Base-by-base conservation (phyloP, 768 basidiomycete species). In the Lanmaoa pseudosensibilis region DNA sequence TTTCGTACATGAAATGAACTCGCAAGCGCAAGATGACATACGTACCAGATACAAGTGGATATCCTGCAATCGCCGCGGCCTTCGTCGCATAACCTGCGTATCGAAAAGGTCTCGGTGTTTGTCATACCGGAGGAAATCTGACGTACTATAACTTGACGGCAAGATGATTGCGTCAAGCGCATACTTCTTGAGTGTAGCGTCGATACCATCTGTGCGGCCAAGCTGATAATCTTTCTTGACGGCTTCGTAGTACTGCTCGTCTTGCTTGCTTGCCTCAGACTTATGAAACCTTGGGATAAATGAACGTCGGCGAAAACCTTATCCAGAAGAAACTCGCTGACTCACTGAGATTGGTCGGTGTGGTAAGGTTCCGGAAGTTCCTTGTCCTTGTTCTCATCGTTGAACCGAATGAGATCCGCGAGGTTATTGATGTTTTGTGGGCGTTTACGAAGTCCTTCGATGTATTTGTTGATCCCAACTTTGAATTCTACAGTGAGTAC, bases 401-500 rank as follows among this genome's bases (percentile, higher is more conserved):
- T 78, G 68, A 86, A 87, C 19, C 66, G 68, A 40, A 87, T 86
- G 53, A 87, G 58, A 55, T 85, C 83, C 3, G 79, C 82, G 2
- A 87, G 75, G 34, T 65, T 79, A 34, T 77, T 75, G 23, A 86
- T 80, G 5, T 82, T 83, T 1, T 82, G 77, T 0, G 86, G 86
- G 39, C 83, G 82, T 39, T 78, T 65, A 12, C 80, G 57, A 15
- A 87, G 71, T 2, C 63, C 72, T 23, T 76, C 59, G 25, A 80
- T 78, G 53, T 81, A 87, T 25, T 69, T 69, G 53, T 81, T 75
- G 21, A 87, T 56, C 54, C 84, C 76, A 44, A 80, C 85, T 75
- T 86, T 87, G 72, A 87, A 82, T 60, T 87, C 87, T 0, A 76
- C 73, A 30, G 77, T 68, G 15, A 84, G 61, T 1, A 87, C 85